Evolutionary conservation across 2,329 filamentous ascomycete species (phyloP), one percentile per base, ranked within the genome.

Genomic region (Fusarium napiforme): DNA sequence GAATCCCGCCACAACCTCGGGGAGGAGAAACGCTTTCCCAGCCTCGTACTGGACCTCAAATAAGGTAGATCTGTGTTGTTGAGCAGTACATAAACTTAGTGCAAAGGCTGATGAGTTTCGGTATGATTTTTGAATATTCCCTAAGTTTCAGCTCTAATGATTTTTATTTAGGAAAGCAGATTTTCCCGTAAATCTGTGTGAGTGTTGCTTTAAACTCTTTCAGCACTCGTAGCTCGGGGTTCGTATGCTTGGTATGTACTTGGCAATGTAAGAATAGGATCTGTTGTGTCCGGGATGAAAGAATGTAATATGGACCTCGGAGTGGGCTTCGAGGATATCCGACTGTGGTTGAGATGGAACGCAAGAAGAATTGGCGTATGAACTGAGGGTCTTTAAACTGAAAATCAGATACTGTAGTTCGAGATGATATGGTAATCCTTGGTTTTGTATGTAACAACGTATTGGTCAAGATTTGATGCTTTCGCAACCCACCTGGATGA

Each of bases 161-260:
- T 28, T 1, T 19, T 9, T 2, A 26, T 2, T 14, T 3, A 46
- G 18, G 43, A 28, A 14, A 46, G 23, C 8, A 46, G 43, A 9
- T 7, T 7, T 9, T 1, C 4, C 23, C 7, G 2, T 0, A 9
- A 14, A 9, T 46, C 23, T 4, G 23, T 14, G 11, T 19, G 18
- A 4, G 23, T 19, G 11, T 14, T 28, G 18, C 18, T 46, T 28
- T 46, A 11, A 28, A 14, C 8, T 9, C 10, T 4, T 28, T 14
- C 11, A 19, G 8, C 43, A 4, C 16, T 26, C 5, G 21, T 7
- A 5, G 5, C 40, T 7, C 0, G 14, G 15, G 28, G 28, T 7
- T 28, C 28, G 28, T 9, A 42, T 0, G 21, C 9, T 42, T 16
- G 9, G 10, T 14, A 4, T 19, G 11, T 26, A 14, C 4, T 26